Base-by-base conservation (phyloP, 306 rosid species). In the Bauhinia variegata region DNA sequence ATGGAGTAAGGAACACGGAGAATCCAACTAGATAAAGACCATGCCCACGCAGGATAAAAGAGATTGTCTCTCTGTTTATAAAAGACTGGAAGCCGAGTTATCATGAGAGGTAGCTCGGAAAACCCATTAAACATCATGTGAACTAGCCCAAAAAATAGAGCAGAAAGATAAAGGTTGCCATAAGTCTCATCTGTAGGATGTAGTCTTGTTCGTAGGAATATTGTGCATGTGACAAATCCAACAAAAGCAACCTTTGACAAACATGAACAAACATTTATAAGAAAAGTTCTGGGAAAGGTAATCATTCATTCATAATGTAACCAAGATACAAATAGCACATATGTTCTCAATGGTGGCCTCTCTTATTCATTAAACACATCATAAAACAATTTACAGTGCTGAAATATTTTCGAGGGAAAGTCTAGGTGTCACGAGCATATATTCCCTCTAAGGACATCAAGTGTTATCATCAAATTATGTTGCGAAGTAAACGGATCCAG, bases 101-200 rank as follows among this genome's bases (percentile, higher is more conserved):
- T 85, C 90, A 84, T 83, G n/a, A 91, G 80, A 67, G 97, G 83
- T 9, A 91, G 80, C 83, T 91, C 95, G 56, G 96, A 75, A 63
- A 91, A 85, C 13, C 96, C 97, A 68, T 91, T 91, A 36, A 91
- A 91, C 96, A 91, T 80, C 97, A 91, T 88, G 70, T 91, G 96
- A 56, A 91, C 82, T 75, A 91, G 64, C 75, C 95, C 97, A 51
- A 78, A 91, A 74, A 91, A 88, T 31, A 91, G 75, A 79, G 92
- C 83, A 76, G 97, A 74, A 37, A 89, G 90, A 77, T 91, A 91
- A 14, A 88, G 91, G 47, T 52, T 70, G 77, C 88, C 97, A 6
- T 85, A 61, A 28, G 7, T 32, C 80, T 91, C 97, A 54, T 89
- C 66, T n/a, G 74, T 78, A 3, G 89, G 90, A 75, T 91, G 95